Evolutionary conservation across 2,329 filamentous ascomycete species (phyloP).

Genomic region (Xenoacremonium recifei): DNA sequence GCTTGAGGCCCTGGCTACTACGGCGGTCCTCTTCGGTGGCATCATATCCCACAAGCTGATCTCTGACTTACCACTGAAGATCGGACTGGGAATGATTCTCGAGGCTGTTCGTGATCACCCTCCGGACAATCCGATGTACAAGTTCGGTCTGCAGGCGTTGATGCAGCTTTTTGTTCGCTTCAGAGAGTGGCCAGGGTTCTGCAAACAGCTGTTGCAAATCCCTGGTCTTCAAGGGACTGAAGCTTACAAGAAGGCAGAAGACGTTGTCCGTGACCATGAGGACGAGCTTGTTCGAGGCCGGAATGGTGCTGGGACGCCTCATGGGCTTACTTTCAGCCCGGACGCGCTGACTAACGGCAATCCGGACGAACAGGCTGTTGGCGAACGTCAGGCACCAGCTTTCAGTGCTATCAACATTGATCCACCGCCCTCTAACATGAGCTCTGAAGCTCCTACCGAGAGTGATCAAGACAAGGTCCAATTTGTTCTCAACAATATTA

Average conservation of each 20-base stretch:
- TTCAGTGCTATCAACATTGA: slow-evolving; percentile 81
- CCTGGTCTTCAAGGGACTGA: slow-evolving; percentile 81
- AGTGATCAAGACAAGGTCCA: slow-evolving; percentile 90
- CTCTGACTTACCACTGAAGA: slow-evolving; percentile 84
- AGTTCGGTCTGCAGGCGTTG: slow-evolving; percentile 93
- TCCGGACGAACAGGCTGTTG: slow-evolving; percentile 57
- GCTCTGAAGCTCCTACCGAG: slow-evolving; percentile 79
- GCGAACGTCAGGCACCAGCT: slow-evolving; percentile 63
- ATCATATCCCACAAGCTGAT: slow-evolving; percentile 94
- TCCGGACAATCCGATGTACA: slow-evolving; percentile 90
- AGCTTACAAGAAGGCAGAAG: slow-evolving; percentile 78
- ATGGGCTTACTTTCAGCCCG: slow-evolving; percentile 35
- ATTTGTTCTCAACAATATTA: slow-evolving; percentile 96
- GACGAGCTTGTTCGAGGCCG: slow-evolving; percentile 57
- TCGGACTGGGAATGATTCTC: slow-evolving; percentile 96
- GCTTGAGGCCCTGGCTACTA: slow-evolving; percentile 91
- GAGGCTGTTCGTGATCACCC: slow-evolving; percentile 86
- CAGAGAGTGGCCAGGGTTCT: slow-evolving; percentile 94
- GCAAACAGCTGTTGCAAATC: slow-evolving; percentile 78
- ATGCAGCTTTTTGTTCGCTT: slow-evolving; percentile 83
- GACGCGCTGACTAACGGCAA: slow-evolving; percentile 68
- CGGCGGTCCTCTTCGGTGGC: slow-evolving; percentile 92
- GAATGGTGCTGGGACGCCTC: slow-evolving; percentile 46
- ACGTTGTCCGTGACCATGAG: slow-evolving; percentile 69
- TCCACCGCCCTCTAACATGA: slow-evolving; percentile 57